Evolutionary conservation across 2,329 filamentous ascomycete genomes (phyloP).

Genomic region (Calonectria crousiana): DNA sequence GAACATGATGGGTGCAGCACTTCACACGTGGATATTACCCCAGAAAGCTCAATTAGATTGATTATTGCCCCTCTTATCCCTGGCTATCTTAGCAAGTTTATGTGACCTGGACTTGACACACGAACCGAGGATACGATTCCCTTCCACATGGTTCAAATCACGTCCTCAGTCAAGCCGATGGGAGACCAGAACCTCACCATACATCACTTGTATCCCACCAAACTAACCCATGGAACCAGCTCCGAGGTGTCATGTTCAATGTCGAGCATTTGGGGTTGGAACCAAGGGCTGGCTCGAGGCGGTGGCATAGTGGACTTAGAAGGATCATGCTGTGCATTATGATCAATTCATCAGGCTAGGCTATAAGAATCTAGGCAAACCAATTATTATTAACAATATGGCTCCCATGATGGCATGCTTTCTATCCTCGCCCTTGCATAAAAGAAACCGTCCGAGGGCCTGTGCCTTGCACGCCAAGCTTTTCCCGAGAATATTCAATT

Average conservation of each 20-base stretch:
- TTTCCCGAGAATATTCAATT: not conserved
- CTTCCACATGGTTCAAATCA: not conserved
- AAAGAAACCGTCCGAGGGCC: not conserved
- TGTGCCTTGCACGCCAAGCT: not conserved
- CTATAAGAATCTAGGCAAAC: not conserved
- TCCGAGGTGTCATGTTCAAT: too few species aligned
- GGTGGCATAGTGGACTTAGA: not conserved
- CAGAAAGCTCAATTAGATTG: constrained; percentile 26
- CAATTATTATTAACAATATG: not conserved
- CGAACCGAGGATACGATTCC: not conserved
- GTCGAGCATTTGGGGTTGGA: not conserved
- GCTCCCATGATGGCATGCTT: not conserved
- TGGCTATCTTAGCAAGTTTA: not conserved
- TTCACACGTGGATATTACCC: constrained; percentile 23
- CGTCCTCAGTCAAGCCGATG: too few species aligned
- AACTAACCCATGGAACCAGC: not conserved
- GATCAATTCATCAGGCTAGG: not conserved
- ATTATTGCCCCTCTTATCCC: constrained; percentile 10
- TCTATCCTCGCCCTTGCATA: not conserved
- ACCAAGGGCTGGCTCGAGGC: not conserved
- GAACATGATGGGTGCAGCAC: not conserved
- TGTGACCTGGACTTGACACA: not conserved
- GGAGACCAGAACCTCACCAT: not conserved
- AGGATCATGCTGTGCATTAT: not conserved
- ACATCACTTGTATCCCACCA: not conserved